Base-by-base conservation (phyloP, 2,329 filamentous ascomycete species). In the Trichothecium sympodiale region DNA sequence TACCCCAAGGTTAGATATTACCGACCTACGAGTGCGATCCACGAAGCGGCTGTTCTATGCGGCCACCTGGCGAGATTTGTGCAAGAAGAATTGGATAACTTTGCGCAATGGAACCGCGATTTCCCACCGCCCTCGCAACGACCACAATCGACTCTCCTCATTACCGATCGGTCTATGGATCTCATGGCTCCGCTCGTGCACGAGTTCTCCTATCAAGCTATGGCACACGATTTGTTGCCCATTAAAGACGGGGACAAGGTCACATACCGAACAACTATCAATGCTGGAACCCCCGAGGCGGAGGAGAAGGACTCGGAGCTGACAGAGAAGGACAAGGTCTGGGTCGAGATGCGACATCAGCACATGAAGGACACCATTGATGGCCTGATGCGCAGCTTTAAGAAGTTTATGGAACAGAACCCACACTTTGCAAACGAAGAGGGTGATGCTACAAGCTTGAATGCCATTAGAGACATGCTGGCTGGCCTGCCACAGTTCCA, bases 341-440 rank as follows among this genome's bases (percentile, higher is more conserved):
- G 91, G 91, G 80, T 94, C 17, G 84, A 91, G 41, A 94, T 94
- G 52, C 74, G 91, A 37, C 91, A 98, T 60, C 74, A 78, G 35
- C 91, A 98, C 59, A 98, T 98, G 91, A 94, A 94, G 56, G 88
- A 96, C 55, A 91, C 91, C 3, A 88, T 96, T 48, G 84, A 89
- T 52, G 93, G 89, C 57, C 68, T 98, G 41, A 91, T 89, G 69
- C 74, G 77, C 38, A 89, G 96, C 54, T 96, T 98, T 52, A 80
- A 87, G 49, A 88, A 80, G 52, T 98, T 98, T 60, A 73, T 94
- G 49, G 77, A 80, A 30, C 80, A 91, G 41, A 94, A 98, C 53
- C 83, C 88, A 12, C 85, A 96, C 52, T 96, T 96, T 51, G 84
- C 85, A 10, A 80, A 91, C 43, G 70, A 77, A 52, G 66, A 73